phyloP scores from a whole-genome alignment of 108 stramenopile species.

The Chaetoceros muelleri region DNA sequence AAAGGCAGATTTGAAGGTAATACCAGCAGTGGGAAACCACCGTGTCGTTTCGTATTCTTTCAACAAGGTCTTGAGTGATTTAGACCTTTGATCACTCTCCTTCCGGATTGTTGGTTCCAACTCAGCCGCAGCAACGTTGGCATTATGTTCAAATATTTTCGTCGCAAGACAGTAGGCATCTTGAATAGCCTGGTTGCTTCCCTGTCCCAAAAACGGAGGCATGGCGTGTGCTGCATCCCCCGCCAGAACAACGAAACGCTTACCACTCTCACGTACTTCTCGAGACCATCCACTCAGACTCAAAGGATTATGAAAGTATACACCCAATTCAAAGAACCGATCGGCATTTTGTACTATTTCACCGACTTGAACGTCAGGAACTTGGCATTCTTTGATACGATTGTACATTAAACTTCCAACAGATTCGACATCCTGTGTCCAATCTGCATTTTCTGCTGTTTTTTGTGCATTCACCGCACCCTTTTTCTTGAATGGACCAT shows the following conservation, averaged over 20 bases:
- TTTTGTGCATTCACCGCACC: slow-evolving; percentile 9
- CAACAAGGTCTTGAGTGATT: slow-evolving; percentile 24
- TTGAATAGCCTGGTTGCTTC: slow-evolving; percentile 93
- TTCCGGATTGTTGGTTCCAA: neutral
- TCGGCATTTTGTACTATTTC: slow-evolving; percentile 31
- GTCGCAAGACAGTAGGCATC: slow-evolving; percentile 62
- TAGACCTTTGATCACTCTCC: slow-evolving; percentile 3
- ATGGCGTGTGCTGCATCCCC: slow-evolving; percentile 95
- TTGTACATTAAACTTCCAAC: slow-evolving; percentile 16
- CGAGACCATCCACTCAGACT: slow-evolving; percentile 48
- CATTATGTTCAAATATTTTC: slow-evolving; percentile 44
- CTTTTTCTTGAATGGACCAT: slow-evolving; percentile 55
- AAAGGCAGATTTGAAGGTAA: slow-evolving; percentile 55
- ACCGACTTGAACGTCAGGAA: slow-evolving; percentile 31
- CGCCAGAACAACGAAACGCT: slow-evolving; percentile 28
- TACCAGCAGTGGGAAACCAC: slow-evolving; percentile 67
- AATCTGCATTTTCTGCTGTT: slow-evolving; percentile 48
- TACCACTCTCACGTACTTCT: slow-evolving; percentile 19
- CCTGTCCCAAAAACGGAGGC: slow-evolving; percentile 95
- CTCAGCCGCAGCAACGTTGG: neutral
- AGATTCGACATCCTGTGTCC: slow-evolving; percentile 39
- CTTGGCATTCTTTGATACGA: slow-evolving; percentile 13
- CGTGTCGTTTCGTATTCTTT: slow-evolving; percentile 52
- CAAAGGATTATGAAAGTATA: slow-evolving; percentile 82
- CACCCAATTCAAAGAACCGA: slow-evolving; percentile 66